These are phyloP conservation scores for Xylaria sp. DNA, from an alignment of 2,329 filamentous ascomycete species.

Conservation along the genomic window DNA sequence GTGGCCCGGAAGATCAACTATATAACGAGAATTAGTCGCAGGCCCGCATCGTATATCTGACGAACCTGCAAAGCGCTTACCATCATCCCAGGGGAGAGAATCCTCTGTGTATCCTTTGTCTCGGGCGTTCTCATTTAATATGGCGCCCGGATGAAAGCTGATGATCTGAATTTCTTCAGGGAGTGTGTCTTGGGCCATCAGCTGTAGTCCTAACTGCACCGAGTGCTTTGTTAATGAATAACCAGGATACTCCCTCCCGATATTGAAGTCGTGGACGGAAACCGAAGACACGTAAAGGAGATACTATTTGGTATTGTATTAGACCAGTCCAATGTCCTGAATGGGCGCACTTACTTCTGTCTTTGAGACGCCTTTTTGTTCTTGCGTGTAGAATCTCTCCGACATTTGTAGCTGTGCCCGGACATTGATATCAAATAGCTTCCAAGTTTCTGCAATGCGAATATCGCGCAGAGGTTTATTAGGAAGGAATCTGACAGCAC, in stretches of 20 bases:
- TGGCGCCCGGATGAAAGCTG: conserved; percentile 54
- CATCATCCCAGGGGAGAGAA: conserved; percentile 45
- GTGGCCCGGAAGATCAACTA: conserved; percentile 49
- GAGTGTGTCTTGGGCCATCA: conserved; percentile 51
- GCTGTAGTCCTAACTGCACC: conserved; percentile 51
- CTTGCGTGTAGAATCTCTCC: conserved; percentile 51
- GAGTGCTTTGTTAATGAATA: conserved; percentile 56
- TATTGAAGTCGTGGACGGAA: conserved; percentile 47
- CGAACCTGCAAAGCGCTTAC: conserved; percentile 35
- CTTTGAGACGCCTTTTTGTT: conserved; percentile 24
- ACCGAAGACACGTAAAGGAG: conserved; percentile 51
- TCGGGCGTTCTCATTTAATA: conserved; percentile 50
- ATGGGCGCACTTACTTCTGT: conserved; percentile 24
- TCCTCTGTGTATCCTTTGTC: conserved; percentile 41
- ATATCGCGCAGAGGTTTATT: conserved; percentile 40
- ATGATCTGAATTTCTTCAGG: conserved; percentile 53
- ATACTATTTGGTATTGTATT: conserved; percentile 39
- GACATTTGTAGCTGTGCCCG: conserved; percentile 47
- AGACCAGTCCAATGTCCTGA: neutral
- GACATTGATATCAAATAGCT: conserved; percentile 47
- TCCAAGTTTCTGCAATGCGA: conserved; percentile 43
- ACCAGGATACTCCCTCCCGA: conserved; percentile 40
- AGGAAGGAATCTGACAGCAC: conserved; percentile 41
- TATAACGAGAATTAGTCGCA: neutral
- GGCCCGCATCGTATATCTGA: neutral